A percentile compares a stretch with the other conserved stretches of the same genome.
phyloP scores from a whole-genome alignment of 2,329 filamentous ascomycete genomes.

The Xylariales sp. region DNA sequence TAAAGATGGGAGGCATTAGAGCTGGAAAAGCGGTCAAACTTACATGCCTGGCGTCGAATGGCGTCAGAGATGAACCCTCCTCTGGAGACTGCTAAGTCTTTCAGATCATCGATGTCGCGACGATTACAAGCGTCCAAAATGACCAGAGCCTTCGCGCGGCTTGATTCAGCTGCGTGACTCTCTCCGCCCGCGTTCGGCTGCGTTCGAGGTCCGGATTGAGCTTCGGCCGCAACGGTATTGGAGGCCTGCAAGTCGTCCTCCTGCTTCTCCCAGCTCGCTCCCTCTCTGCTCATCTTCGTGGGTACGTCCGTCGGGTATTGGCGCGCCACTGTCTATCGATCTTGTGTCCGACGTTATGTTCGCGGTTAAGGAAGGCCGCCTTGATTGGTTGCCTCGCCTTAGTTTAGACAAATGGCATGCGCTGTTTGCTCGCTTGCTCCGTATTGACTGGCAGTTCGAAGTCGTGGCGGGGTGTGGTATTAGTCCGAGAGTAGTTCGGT shows the following conservation, averaged over 20 bases:
- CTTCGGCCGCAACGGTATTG: too few species aligned
- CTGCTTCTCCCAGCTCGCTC: not conserved
- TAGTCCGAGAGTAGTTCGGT: not conserved
- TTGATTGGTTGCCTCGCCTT: too few species aligned
- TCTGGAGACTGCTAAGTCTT: conserved; percentile 53
- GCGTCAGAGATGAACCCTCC: conserved; percentile 66
- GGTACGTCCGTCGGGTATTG: too few species aligned
- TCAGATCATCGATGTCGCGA: conserved; percentile 52
- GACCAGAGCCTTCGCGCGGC: conserved; percentile 36
- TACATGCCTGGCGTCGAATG: conserved; percentile 73
- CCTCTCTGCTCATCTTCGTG: not conserved
- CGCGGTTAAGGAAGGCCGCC: too few species aligned
- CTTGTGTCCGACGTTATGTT: too few species aligned
- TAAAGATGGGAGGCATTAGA: conserved; percentile 1
- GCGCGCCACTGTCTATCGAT: too few species aligned
- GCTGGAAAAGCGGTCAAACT: conserved; percentile 34
- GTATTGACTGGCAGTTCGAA: not conserved
- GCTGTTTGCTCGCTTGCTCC: not conserved
- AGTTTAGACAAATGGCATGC: not conserved
- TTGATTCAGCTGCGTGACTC: conserved; percentile 7
- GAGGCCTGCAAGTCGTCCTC: not conserved
- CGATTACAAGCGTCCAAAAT: conserved; percentile 58
- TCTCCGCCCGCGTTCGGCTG: conserved; percentile 8
- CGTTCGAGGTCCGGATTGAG: too few species aligned
- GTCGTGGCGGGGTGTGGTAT: not conserved